Conservation (phyloP, 2,329 filamentous ascomycete genomes). For the Botryotinia narcissicola region DNA sequence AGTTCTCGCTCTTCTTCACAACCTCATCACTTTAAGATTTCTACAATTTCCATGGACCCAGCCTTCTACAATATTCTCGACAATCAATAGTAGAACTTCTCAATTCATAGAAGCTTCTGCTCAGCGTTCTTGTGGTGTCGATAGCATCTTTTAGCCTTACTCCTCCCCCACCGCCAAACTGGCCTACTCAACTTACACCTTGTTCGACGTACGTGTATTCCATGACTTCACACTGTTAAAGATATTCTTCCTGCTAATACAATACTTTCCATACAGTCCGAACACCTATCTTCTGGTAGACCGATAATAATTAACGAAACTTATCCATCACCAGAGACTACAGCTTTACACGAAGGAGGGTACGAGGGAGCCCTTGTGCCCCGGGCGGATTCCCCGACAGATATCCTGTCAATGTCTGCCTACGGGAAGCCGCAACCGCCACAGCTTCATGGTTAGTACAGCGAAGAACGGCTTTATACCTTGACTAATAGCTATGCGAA, state of each 20-base stretch:
- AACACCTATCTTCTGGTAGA: constrained; percentile 32
- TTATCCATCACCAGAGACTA: constrained; percentile 39
- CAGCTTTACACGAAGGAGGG: constrained; percentile 39
- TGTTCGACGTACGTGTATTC: constrained; percentile 36
- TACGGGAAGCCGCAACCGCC: constrained; percentile 74
- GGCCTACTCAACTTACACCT: constrained; percentile 38
- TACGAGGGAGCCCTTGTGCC: constrained; percentile 40
- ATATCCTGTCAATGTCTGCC: constrained; percentile 70
- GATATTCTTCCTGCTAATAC: constrained; percentile 26
- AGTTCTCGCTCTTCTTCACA: neutral
- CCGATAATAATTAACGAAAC: constrained; percentile 40
- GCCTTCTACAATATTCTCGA: constrained; percentile 4
- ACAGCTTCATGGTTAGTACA: constrained; percentile 75
- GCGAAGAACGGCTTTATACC: neutral
- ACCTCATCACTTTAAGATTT: neutral
- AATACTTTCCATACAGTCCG: constrained; percentile 30
- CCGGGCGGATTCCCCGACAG: constrained; percentile 36
- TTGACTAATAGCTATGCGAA: constrained; percentile 16
- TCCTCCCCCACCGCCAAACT: constrained; percentile 37
- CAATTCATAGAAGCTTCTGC: neutral
- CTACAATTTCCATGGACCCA: constrained; percentile 24
- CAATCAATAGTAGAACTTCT: constrained; percentile 13
- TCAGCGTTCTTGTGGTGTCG: neutral
- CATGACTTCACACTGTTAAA: neutral
- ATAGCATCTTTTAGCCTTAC: constrained; percentile 9